Evolutionary conservation across 495 filamentous ascomycete species (phyloP), one percentile per base, ranked within the genome.

Genomic region (Penicillium argentinense): DNA sequence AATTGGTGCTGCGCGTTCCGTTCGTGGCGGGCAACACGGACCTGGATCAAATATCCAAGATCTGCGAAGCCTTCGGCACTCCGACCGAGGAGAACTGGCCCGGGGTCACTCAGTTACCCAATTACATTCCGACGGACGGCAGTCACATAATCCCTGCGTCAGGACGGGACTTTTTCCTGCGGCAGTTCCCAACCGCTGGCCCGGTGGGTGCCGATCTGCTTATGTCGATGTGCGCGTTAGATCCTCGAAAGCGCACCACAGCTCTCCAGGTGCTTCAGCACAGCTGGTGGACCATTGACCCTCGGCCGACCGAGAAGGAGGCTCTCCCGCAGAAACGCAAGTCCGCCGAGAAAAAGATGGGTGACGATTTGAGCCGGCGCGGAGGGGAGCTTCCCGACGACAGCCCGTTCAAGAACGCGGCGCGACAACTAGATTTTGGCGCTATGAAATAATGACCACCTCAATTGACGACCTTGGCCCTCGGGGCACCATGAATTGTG

Each of bases 1-100:
- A 99, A 64, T 79, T 99, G 18, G 72, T 95, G 25, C 73, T 95
- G 45, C 78, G 95, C 14, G 78, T 80, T 1, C 89, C 92, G 0
- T 95, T 85, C 49, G 73, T 96, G 17, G 79, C 89, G 0, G 88
- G 87, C 0, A 85, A 88, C 55, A 84, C 86, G 0, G 91, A 97
- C 50, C 75, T 96, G 55, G 72, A 86, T 51, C 87, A 90, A 62
- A 79, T 96, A 28, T 66, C 77, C 22, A 76, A 91, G 44, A 95
- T 97, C 51, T 88, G 83, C 58, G 80, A 88, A 53, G 82, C 83
- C 6, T 82, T 97, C 49, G 95, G 95, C 17, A 96, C 91, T 0
- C 93, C 93, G 4, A 91, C 84, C 1, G 95, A 99, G 63, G 87
- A 89, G 5, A 91, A 90, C 59, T 99, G 95, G 95, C 91, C 93